Conservation (phyloP, 371 early-diverging fungal species). For the Fennellomyces sp. region DNA sequence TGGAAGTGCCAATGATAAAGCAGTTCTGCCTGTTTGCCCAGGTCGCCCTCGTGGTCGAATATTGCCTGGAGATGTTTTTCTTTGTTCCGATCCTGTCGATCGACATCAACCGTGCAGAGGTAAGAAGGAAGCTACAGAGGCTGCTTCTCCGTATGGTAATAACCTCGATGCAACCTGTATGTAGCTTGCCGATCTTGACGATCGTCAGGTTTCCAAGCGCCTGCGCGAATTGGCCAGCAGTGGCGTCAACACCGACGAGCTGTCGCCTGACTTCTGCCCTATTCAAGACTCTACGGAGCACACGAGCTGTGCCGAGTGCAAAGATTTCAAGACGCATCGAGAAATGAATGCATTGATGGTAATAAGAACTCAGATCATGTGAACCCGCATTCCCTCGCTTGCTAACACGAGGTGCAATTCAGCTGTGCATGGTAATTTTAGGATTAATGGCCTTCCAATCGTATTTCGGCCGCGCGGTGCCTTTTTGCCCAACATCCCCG, state of each 20-base stretch:
- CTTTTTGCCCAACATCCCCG: neutral
- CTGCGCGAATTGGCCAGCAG: slow-evolving; percentile 21
- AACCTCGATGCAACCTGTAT: no score
- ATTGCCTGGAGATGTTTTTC: slow-evolving; percentile 72
- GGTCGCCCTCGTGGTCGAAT: slow-evolving; percentile 69
- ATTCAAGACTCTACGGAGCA: slow-evolving; percentile 11
- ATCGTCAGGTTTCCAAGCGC: slow-evolving; percentile 27
- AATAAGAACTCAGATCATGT: no score
- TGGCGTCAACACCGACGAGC: slow-evolving; percentile 11
- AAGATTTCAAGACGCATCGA: slow-evolving; percentile 33
- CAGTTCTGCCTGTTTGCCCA: slow-evolving; percentile 73
- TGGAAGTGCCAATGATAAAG: slow-evolving; percentile 60
- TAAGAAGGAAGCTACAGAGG: slow-evolving; percentile 26
- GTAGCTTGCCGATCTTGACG: slow-evolving; percentile 29
- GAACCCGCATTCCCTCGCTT: no score
- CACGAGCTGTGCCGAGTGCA: slow-evolving; percentile 21
- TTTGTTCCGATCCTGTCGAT: slow-evolving; percentile 75
- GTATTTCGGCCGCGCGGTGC: neutral
- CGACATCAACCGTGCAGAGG: slow-evolving; percentile 75
- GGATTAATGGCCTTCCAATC: slow-evolving; percentile 5
- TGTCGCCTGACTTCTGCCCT: slow-evolving; percentile 22
- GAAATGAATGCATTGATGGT: slow-evolving; percentile 28
- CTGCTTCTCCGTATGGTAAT: no score
- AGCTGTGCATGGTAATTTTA: slow-evolving; percentile 29
- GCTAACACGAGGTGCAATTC: no score